A percentile compares a stretch with the other conserved stretches of the same genome.
These are phyloP conservation scores for Apiotrichum siamense DNA, from an alignment of 1,284 basidiomycete genomes.

Conservation along the genomic window DNA sequence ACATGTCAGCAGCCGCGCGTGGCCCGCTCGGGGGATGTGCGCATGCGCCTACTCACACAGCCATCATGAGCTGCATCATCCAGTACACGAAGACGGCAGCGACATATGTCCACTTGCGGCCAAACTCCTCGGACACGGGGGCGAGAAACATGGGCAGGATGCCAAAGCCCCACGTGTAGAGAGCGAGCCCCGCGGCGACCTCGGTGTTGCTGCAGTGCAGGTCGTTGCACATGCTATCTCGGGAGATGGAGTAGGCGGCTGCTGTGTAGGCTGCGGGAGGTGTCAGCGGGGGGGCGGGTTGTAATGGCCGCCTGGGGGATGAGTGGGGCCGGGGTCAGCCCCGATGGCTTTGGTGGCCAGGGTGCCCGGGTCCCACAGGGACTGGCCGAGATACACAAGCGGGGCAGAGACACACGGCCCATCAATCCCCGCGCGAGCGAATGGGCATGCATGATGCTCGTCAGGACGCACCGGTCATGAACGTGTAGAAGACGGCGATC, in stretches of 20 bases:
- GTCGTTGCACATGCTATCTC: slow-evolving; percentile 60
- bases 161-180: slow-evolving; percentile 62
- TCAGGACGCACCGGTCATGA: slow-evolving; percentile 51
- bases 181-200: slow-evolving; percentile 57
- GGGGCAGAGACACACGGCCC: no score
- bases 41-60: slow-evolving; percentile 56
- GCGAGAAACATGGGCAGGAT: slow-evolving; percentile 64
- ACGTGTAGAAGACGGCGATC: slow-evolving; percentile 56
- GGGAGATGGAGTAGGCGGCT: slow-evolving; percentile 57
- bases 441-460: not conserved
- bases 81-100: slow-evolving; percentile 55
- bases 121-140: slow-evolving; percentile 72
- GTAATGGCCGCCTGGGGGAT: no score
- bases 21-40: no score
- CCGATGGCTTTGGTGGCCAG: no score
- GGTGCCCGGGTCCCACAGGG: no score
- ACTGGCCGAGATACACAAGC: no score
- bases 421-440: no score
- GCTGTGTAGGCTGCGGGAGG: slow-evolving; percentile 53
- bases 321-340: no score
- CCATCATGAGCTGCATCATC: slow-evolving; percentile 57
- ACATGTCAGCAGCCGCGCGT: slow-evolving; percentile 9
- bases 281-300: no score
- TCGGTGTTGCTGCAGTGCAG: slow-evolving; percentile 57
- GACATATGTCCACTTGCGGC: slow-evolving; percentile 64